phyloP scores from a whole-genome alignment of 108 stramenopile genomes.

The Nitzschia sp. region DNA sequence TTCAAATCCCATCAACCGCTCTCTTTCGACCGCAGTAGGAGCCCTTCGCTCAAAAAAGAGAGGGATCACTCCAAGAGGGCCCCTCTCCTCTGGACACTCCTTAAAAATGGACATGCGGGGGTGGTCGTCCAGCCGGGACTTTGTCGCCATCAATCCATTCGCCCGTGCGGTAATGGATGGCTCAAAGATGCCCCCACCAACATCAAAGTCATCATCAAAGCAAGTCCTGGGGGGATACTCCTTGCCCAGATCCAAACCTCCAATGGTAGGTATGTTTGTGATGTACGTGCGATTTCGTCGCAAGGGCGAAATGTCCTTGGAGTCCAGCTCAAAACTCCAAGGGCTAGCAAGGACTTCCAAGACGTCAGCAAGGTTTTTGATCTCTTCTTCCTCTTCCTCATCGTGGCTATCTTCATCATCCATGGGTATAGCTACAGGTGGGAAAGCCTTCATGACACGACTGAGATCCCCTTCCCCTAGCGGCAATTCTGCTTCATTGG shows the following conservation, averaged over 20 bases:
- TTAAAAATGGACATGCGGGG: slow-evolving; percentile 23
- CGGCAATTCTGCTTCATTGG: background rate
- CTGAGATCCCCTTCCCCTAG: background rate
- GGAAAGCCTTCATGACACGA: too few species aligned
- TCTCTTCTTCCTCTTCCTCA: background rate
- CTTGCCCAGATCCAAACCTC: too few species aligned
- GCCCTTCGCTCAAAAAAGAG: slow-evolving; percentile 4
- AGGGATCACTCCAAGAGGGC: background rate
- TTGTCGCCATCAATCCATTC: slow-evolving; percentile 22
- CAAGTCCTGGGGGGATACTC: slow-evolving; percentile 11
- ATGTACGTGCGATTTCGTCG: slow-evolving; percentile 30
- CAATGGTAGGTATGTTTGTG: slow-evolving; percentile 20
- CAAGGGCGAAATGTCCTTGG: slow-evolving; percentile 27
- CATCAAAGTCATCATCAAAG: slow-evolving; percentile 24
- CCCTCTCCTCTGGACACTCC: background rate
- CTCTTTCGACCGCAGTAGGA: slow-evolving; percentile 27
- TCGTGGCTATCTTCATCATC: background rate
- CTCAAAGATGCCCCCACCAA: slow-evolving; percentile 22
- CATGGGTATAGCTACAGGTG: too few species aligned
- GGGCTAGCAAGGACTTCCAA: background rate
- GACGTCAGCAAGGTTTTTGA: background rate
- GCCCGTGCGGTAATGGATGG: slow-evolving; percentile 10
- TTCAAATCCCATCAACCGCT: slow-evolving; percentile 40
- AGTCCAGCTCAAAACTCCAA: slow-evolving; percentile 9
- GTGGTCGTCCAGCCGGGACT: slow-evolving; percentile 16